Evolutionary conservation across 1,284 basidiomycete species (phyloP).

Genomic region (Wallemia hederae): DNA sequence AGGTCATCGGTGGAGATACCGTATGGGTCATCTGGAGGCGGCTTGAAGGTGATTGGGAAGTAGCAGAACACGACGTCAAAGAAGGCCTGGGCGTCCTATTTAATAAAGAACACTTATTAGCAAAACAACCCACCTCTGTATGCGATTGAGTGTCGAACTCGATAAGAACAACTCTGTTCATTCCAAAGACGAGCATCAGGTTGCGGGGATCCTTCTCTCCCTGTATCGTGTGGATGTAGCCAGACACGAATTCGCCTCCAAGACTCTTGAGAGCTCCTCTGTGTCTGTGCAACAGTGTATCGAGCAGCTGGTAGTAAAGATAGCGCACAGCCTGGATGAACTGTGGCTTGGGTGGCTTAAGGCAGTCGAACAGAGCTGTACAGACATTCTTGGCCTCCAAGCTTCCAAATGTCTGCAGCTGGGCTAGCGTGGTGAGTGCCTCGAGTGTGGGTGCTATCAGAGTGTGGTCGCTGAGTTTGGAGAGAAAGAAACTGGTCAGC

Average conservation of each 20-base stretch:
- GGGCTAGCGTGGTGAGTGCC: constrained; percentile 38
- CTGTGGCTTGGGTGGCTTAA: not conserved
- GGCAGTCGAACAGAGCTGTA: not conserved
- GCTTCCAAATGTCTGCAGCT: constrained; percentile 35
- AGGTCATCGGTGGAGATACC: constrained; percentile 73
- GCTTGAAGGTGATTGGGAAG: constrained; percentile 90
- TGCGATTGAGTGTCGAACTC: constrained; percentile 52
- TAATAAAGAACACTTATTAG: not conserved
- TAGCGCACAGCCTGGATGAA: constrained; percentile 41
- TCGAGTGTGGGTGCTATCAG: constrained; percentile 44
- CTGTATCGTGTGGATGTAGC: constrained; percentile 51
- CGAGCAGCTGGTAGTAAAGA: constrained; percentile 51
- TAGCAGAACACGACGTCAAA: constrained; percentile 96
- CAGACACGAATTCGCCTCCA: constrained; percentile 36
- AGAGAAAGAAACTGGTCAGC: constrained; percentile 49
- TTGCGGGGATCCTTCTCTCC: constrained; percentile 97
- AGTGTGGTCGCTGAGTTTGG: constrained; percentile 59
- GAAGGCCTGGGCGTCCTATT: constrained; percentile 32
- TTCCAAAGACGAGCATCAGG: constrained; percentile 61
- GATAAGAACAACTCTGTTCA: constrained; percentile 51
- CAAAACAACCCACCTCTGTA: constrained; percentile 32
- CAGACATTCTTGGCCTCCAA: constrained; percentile 27
- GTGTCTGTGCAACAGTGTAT: constrained; percentile 44
- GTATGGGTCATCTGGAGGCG: constrained; percentile 79
- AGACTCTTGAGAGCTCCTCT: constrained; percentile 39